phyloP scores from a whole-genome alignment of 2,329 filamentous ascomycete species.

The Pezicula rhizophila region DNA sequence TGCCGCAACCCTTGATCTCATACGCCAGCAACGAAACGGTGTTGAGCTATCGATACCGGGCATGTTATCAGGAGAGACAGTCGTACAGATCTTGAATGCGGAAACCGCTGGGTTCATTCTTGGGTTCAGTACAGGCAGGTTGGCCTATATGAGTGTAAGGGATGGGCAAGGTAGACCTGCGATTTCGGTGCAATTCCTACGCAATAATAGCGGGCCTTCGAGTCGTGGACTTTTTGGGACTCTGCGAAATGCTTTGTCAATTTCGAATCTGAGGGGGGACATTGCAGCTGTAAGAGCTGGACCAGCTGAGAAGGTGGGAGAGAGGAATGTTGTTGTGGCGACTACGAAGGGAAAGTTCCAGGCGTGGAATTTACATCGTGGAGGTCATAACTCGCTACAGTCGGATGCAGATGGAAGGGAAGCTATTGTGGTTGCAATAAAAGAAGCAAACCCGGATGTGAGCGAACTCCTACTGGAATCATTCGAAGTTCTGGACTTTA shows the following conservation, averaged over 20 bases:
- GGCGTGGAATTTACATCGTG: slow-evolving; percentile 83
- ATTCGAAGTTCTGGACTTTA: slow-evolving; percentile 75
- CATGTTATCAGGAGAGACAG: slow-evolving; percentile 71
- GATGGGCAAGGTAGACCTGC: slow-evolving; percentile 82
- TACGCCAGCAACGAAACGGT: slow-evolving; percentile 74
- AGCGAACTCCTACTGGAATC: slow-evolving; percentile 47
- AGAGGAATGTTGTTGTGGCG: slow-evolving; percentile 76
- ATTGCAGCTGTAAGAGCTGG: slow-evolving; percentile 76
- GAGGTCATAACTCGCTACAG: slow-evolving; percentile 72
- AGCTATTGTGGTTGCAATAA: slow-evolving; percentile 56
- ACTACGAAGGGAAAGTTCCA: slow-evolving; percentile 74
- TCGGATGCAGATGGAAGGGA: slow-evolving; percentile 66
- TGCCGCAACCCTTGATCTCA: slow-evolving; percentile 76
- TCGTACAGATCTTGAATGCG: slow-evolving; percentile 72
- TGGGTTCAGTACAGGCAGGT: slow-evolving; percentile 75
- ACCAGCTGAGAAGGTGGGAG: slow-evolving; percentile 65
- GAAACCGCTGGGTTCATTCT: slow-evolving; percentile 83
- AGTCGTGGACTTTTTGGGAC: slow-evolving; percentile 71
- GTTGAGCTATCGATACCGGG: slow-evolving; percentile 70
- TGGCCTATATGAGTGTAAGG: slow-evolving; percentile 80
- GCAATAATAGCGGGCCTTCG: slow-evolving; percentile 48
- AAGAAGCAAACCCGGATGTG: slow-evolving; percentile 43
- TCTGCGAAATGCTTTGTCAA: slow-evolving; percentile 68
- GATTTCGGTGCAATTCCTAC: slow-evolving; percentile 73
- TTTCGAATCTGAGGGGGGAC: slow-evolving; percentile 65